Conservation (phyloP, 2,329 filamentous ascomycete genomes). For the Sporothrix inflata region DNA sequence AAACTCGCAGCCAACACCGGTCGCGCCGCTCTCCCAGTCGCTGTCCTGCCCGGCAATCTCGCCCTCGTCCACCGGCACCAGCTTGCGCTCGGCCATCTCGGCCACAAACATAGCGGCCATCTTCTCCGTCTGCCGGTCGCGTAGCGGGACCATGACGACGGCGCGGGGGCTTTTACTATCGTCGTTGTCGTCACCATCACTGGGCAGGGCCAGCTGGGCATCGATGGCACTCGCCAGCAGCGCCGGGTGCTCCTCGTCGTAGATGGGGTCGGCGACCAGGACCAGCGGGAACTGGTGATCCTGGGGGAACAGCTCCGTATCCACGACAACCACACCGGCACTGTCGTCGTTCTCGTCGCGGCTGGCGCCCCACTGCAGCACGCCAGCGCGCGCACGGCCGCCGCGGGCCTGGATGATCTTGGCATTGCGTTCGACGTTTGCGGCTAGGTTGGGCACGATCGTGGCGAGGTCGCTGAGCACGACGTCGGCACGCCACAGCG, state of each 20-base stretch:
- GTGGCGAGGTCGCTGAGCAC: constrained; percentile 79
- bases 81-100: constrained; percentile 57
- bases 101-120: constrained; percentile 67
- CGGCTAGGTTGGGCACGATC: constrained; percentile 80
- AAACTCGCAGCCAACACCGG: constrained; percentile 25
- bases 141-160: constrained; percentile 78
- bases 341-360: not conserved
- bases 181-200: constrained; percentile 47
- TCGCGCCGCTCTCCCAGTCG: constrained; percentile 66
- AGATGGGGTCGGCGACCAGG: constrained; percentile 83
- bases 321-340: constrained; percentile 46
- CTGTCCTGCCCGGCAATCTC: constrained; percentile 66
- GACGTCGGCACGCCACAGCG: constrained; percentile 67
- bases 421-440: constrained; percentile 70
- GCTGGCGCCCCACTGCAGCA: constrained; percentile 74
- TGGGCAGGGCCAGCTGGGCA: constrained; percentile 63
- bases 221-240: constrained; percentile 73
- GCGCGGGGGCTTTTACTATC: constrained; percentile 43
- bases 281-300: constrained; percentile 59
- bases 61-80: constrained; percentile 66
- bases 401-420: constrained; percentile 56
- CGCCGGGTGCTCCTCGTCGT: constrained; percentile 78
- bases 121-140: constrained; percentile 65
- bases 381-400: constrained; percentile 63
- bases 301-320: constrained; percentile 48